Evolutionary conservation across 1,284 basidiomycete species (phyloP).

Genomic region (Fomitopsis palustris): DNA sequence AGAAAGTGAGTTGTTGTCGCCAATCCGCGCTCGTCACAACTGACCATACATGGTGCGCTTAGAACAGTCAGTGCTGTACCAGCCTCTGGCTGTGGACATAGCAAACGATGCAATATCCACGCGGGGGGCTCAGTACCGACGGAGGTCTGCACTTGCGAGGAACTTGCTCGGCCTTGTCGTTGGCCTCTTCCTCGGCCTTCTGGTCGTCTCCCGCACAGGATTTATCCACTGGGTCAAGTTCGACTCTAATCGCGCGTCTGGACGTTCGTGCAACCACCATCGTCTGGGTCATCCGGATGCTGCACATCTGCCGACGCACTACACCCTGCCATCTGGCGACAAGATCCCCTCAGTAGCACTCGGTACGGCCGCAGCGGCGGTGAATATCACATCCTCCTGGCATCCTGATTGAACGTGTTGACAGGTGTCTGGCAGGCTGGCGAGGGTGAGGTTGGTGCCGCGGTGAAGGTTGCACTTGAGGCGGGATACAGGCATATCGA

Average conservation of each 20-base stretch:
- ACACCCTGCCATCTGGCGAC: constrained; percentile 55
- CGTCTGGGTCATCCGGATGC: not conserved
- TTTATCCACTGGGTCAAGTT: not conserved
- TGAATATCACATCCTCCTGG: not conserved
- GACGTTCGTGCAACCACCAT: not conserved
- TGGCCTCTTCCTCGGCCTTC: not conserved
- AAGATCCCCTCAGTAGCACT: constrained; percentile 59
- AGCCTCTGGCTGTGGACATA: not conserved
- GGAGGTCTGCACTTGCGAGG: not conserved
- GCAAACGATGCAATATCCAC: not conserved
- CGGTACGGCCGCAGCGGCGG: constrained; percentile 36
- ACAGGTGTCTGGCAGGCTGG: constrained; percentile 62
- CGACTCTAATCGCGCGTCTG: not conserved
- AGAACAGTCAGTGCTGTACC: not conserved
- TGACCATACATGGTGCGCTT: not conserved
- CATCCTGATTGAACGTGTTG: not conserved
- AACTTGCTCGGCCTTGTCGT: not conserved
- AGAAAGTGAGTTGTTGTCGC: not conserved
- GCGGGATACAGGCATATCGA: constrained; percentile 75
- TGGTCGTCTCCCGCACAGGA: not conserved
- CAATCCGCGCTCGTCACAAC: not conserved
- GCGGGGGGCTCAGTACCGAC: not conserved
- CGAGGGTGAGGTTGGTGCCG: constrained; percentile 50
- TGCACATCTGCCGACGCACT: constrained; percentile 41
- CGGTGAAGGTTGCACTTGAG: constrained; percentile 56